Evolutionary conservation across 257 asterid species (phyloP).

Genomic region (Coffea canephora): DNA sequence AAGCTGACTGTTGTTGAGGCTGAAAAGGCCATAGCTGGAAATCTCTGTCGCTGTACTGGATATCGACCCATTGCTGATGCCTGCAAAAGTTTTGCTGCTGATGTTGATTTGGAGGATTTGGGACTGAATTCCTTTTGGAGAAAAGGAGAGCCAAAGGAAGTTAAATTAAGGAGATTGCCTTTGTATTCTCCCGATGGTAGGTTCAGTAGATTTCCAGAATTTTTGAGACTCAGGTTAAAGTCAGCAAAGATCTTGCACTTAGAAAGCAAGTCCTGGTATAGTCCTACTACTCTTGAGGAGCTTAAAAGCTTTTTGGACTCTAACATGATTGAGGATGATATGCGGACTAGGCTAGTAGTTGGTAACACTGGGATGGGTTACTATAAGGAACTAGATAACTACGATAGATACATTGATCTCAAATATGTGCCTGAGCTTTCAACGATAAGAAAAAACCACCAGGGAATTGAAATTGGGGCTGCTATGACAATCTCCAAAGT

Average conservation of each 20-base stretch:
- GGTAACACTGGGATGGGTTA: constrained; percentile 70
- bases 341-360: constrained; percentile 40
- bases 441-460: constrained; percentile 28
- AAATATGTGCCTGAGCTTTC: constrained; percentile 54
- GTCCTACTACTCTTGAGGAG: constrained; percentile 50
- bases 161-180: constrained; percentile 31
- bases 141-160: constrained; percentile 41
- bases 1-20: constrained; percentile 61
- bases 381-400: constrained; percentile 45
- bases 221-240: constrained; percentile 26
- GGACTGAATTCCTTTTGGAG: constrained; percentile 63
- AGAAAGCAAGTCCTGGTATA: constrained; percentile 49
- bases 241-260: constrained; percentile 30
- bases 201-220: constrained; percentile 32
- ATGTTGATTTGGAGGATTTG: constrained; percentile 68
- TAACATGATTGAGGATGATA: constrained; percentile 27
- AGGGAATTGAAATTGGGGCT: constrained; percentile 63
- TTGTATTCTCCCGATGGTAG: constrained; percentile 26
- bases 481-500: constrained; percentile 52
- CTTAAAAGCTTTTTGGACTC: constrained; percentile 45
- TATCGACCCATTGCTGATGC: constrained; percentile 75
- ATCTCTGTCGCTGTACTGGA: constrained; percentile 72
- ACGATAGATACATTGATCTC: constrained; percentile 50
- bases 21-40: constrained; percentile 57
- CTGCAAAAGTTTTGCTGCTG: constrained; percentile 64